These are phyloP conservation scores for Trametes gibbosa DNA, from an alignment of 768 basidiomycete genomes.

Conservation along the genomic window DNA sequence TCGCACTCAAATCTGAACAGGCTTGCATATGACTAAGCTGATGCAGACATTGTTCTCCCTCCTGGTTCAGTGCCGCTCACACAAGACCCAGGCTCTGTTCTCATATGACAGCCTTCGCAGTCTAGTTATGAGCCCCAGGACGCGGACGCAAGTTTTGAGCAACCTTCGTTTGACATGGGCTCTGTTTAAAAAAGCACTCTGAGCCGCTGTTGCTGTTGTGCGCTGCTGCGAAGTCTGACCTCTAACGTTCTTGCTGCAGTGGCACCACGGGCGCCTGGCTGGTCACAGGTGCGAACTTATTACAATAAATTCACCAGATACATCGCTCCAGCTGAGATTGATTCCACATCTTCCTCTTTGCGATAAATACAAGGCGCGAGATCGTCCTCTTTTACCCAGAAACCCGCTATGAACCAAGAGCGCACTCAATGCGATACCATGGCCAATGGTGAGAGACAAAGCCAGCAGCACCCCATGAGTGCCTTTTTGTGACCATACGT, in stretches of 20 bases:
- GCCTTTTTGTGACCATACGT: not conserved
- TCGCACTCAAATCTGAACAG: conserved; percentile 2
- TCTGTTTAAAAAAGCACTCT: not conserved
- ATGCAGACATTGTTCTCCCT: conserved; percentile 16
- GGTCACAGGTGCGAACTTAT: not conserved
- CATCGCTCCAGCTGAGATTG: not conserved
- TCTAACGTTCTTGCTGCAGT: not conserved
- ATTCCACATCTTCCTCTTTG: not conserved
- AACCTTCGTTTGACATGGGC: not conserved
- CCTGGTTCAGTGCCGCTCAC: conserved; percentile 7
- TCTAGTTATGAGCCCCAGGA: not conserved
- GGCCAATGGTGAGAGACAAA: not conserved
- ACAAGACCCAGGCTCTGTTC: conserved; percentile 11
- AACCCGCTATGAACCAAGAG: conserved; percentile 2
- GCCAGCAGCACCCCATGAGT: conserved; percentile 7
- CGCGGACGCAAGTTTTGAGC: not conserved
- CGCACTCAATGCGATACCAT: not conserved
- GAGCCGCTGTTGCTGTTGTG: not conserved
- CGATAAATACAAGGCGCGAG: not conserved
- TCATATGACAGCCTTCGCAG: not conserved
- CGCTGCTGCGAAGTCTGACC: not conserved
- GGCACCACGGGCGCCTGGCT: not conserved
- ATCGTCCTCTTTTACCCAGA: not conserved
- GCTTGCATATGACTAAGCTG: conserved; percentile 15
- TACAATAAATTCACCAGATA: conserved; percentile 4